Evolutionary conservation across 345 rosid genomes (phyloP).

Genomic region (Jatropha curcas): DNA sequence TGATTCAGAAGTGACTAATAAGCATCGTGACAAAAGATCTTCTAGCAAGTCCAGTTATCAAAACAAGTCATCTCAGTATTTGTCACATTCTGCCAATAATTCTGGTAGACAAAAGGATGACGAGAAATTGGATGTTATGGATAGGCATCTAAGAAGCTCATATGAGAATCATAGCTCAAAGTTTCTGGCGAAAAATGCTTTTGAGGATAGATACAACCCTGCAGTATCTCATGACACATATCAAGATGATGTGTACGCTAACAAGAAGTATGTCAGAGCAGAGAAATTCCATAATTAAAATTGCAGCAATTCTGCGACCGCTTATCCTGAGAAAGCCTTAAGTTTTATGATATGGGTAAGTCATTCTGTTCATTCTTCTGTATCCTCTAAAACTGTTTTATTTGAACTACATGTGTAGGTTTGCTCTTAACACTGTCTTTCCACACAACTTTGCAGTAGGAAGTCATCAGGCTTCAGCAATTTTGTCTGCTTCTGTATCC

Average conservation of each 20-base stretch:
- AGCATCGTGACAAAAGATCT: constrained; percentile 35
- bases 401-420: constrained; percentile 14
- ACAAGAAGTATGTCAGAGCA: constrained; percentile 7
- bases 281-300: constrained; percentile 21
- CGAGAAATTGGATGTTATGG: constrained; percentile 24
- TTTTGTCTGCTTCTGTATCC: constrained; percentile 75
- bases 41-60: constrained; percentile 31
- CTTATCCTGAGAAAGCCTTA: constrained; percentile 1
- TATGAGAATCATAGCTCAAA: constrained; percentile 31
- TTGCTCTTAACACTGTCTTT: constrained; percentile 30
- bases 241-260: constrained; percentile 28
- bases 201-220: constrained; percentile 87
- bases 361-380: constrained; percentile 9
- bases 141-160: constrained; percentile 24
- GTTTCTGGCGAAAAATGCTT: constrained; percentile 32
- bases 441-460: constrained; percentile 61
- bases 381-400: constrained; percentile 13
- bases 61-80: constrained; percentile 30
- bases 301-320: constrained; percentile 20
- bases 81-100: constrained; percentile 28
- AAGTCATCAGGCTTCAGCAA: constrained; percentile 61
- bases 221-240: constrained; percentile 38
- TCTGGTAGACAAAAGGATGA: constrained; percentile 12
- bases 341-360: constrained; percentile 29
- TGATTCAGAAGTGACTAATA: too few species aligned